phyloP scores from a whole-genome alignment of 306 rosid species.

The Malus domestica region ASM211411v1 NC_041804.1:10339001-10339500 shows the following conservation, averaged over 20 bases:
- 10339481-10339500: constrained; percentile 54
- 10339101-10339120: constrained; percentile 68
- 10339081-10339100: constrained; percentile 85
- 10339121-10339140: constrained; percentile 71
- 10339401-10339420: constrained; percentile 64
- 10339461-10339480: constrained; percentile 64
- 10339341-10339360: constrained; percentile 43
- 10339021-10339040: constrained; percentile 43
- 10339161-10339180: constrained; percentile 33
- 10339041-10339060: constrained; percentile 54
- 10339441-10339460: constrained; percentile 45
- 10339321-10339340: constrained; percentile 53
- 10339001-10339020: constrained; percentile 43
- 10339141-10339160: constrained; percentile 81
- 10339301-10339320: constrained; percentile 62
- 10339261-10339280: background rate
- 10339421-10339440: constrained; percentile 50
- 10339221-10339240: background rate
- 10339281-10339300: background rate
- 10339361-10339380: constrained; percentile 49
- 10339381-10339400: constrained; percentile 55
- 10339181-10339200: background rate
- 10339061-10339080: constrained; percentile 44
- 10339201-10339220: background rate
- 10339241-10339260: background rate